Evolutionary conservation across 495 filamentous ascomycete genomes (phyloP).

Genomic region (Astrothelium subdiscretum): DNA sequence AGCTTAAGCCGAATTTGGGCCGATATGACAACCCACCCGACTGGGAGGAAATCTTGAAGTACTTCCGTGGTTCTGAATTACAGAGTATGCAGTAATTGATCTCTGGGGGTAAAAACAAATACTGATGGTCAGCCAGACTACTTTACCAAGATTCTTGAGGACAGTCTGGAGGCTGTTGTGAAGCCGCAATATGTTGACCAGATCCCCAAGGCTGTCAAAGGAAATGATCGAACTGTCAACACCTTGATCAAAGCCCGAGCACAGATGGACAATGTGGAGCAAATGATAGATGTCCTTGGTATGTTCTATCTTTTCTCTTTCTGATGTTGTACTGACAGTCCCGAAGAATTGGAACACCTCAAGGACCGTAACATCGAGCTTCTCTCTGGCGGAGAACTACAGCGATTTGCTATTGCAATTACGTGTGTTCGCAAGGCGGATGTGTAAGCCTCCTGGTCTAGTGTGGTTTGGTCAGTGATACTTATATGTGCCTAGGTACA

Average conservation of each 20-base stretch:
- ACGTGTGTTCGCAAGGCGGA: slow-evolving; percentile 94
- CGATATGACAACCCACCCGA: slow-evolving; percentile 92
- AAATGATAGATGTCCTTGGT: slow-evolving; percentile 77
- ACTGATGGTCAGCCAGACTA: slow-evolving; percentile 52
- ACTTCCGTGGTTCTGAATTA: slow-evolving; percentile 93
- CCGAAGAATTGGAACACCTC: slow-evolving; percentile 69
- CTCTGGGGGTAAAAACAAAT: slow-evolving; percentile 1
- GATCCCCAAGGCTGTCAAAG: slow-evolving; percentile 82
- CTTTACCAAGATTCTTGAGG: slow-evolving; percentile 95
- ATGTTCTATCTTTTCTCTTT: slow-evolving; percentile 9
- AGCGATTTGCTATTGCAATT: slow-evolving; percentile 91
- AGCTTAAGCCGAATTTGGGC: slow-evolving; percentile 94
- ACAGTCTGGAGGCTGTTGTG: slow-evolving; percentile 89
- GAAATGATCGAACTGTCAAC: slow-evolving; percentile 61
- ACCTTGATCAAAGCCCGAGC: slow-evolving; percentile 59
- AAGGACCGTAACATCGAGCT: slow-evolving; percentile 74
- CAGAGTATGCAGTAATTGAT: slow-evolving; percentile 53
- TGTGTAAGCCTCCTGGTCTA: slow-evolving; percentile 57
- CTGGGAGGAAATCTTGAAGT: slow-evolving; percentile 97
- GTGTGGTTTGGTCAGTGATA: neutral
- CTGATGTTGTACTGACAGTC: slow-evolving; percentile 19
- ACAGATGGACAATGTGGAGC: slow-evolving; percentile 67
- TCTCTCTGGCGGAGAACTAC: slow-evolving; percentile 93
- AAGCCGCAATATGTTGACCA: slow-evolving; percentile 99
- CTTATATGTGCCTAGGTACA: slow-evolving; percentile 52